Evolutionary conservation across 805 yeast genomes (phyloP), one percentile per base, ranked within the genome.

Genomic region (Lachancea dasiensis): DNA sequence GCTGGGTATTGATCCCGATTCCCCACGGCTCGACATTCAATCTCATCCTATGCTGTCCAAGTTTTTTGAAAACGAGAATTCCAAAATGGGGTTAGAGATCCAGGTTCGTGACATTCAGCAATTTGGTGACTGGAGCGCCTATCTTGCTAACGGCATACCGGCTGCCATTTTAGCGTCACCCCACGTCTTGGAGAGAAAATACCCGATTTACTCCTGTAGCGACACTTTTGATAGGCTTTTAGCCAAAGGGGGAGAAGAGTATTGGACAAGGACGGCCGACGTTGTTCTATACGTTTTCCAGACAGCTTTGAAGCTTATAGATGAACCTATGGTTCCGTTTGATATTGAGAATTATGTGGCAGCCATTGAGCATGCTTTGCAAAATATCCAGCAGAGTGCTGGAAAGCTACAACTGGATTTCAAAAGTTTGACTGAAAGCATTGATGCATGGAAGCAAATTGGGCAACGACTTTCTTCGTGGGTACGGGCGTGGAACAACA

Each of bases 271-370:
- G 35, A 86, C 81, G 51, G 52, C 63, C 6, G 71, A 75, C 13
- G 51, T 86, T 43, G 72, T 78, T 3, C 72, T 77, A 38, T 52
- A 82, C 16, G 51, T 81, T 1, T 67, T 83, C 3, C 64, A 70
- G 31, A 45, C 79, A 3, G 60, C 72, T 0, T 52, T 86, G n/a
- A 69, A 73, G 32, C 52, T 82, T n/a, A 73, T 79, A 0, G 95
- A 87, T 48, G 72, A 70, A 27, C 95, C 97, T 1, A 58, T 86
- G 27, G 65, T 89, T 13, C 95, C 95, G 2, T 81, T 71, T 47
- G 74, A 79, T 52, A 58, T 84, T 24, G 58, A 54, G 3, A 63
- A 64, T 5, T 68, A 75, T 42, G 72, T 74, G 5, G 54, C 62
- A 1, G 61, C 61, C 6, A 46, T 84, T 41, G 64, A 63, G 15